Conservation (phyloP, 2,329 filamentous ascomycete genomes). For the Penicillium sp. region DNA sequence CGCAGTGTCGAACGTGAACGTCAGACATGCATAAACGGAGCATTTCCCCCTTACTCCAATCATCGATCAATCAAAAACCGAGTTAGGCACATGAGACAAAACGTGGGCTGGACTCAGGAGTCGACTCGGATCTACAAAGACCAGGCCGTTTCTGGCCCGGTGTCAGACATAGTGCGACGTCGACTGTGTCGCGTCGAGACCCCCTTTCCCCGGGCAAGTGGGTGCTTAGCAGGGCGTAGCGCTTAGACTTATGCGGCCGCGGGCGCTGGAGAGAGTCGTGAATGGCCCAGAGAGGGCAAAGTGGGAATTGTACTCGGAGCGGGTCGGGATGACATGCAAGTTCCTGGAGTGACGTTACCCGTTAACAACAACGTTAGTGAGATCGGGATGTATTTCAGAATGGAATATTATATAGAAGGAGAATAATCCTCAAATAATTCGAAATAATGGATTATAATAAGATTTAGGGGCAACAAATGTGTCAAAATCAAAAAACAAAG, state of each 20-base stretch:
- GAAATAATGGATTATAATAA: not conserved
- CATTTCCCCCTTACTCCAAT: conserved; percentile 1
- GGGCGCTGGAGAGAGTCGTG: conserved; percentile 2
- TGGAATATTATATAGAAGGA: not conserved
- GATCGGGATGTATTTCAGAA: not conserved
- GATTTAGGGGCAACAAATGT: not conserved
- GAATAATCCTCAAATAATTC: not conserved
- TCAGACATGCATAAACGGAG: not conserved
- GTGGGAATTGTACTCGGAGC: conserved; percentile 17
- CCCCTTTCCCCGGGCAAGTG: not conserved
- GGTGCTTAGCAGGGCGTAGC: not conserved
- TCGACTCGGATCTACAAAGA: conserved; percentile 5
- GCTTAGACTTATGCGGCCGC: conserved; percentile 10
- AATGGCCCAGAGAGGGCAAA: conserved; percentile 10
- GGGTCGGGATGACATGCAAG: conserved; percentile 14
- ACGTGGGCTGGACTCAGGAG: conserved; percentile 5
- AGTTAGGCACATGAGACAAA: not conserved
- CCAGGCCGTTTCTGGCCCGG: conserved; percentile 9
- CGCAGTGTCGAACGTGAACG: not conserved
- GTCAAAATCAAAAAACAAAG: not conserved
- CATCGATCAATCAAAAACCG: not conserved
- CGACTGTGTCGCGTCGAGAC: conserved; percentile 3
- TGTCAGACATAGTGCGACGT: not conserved
- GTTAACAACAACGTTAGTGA: conserved; percentile 9
- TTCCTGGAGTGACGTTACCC: conserved; percentile 2